phyloP scores from a whole-genome alignment of 73 alveolate species.

The Paraurostyla sp. region DNA sequence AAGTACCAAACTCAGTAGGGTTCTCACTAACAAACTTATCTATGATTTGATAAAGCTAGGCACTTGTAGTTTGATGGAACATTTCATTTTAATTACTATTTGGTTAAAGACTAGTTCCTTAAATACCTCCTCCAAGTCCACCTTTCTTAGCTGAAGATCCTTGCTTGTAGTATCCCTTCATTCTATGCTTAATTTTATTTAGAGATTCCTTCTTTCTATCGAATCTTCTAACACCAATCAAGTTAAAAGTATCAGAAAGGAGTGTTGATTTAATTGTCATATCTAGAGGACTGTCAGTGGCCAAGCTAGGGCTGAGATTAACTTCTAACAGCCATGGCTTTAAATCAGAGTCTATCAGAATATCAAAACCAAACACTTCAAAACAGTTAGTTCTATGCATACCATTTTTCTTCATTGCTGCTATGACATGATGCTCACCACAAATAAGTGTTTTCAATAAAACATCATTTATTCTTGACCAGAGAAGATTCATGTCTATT shows the following conservation, averaged over 20 bases:
- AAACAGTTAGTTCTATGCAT: slow-evolving; percentile 50
- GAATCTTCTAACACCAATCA: slow-evolving; percentile 78
- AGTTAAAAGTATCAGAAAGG: slow-evolving; percentile 87
- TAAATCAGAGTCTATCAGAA: slow-evolving; percentile 47
- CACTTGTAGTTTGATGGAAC: slow-evolving; percentile 16
- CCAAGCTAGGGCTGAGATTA: slow-evolving; percentile 93
- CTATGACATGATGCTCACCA: slow-evolving; percentile 39
- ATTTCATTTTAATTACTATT: slow-evolving; percentile 1
- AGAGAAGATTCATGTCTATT: slow-evolving; percentile 53
- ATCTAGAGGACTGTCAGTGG: slow-evolving; percentile 91
- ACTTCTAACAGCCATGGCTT: slow-evolving; percentile 96
- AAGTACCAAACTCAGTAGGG: neutral
- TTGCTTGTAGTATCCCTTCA: slow-evolving; percentile 61
- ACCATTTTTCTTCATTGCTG: neutral
- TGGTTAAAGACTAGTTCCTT: slow-evolving; percentile 14
- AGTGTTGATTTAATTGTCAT: slow-evolving; percentile 83
- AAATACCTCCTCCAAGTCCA: slow-evolving; percentile 20
- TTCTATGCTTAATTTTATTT: slow-evolving; percentile 26
- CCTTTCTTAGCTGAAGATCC: slow-evolving; percentile 55
- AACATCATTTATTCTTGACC: slow-evolving; percentile 71
- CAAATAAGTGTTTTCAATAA: slow-evolving; percentile 56
- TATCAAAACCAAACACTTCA: slow-evolving; percentile 68
- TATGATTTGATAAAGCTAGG: neutral
- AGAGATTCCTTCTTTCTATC: neutral
- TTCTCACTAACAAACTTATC: neutral